Percentiles rank a stretch among this genome's conserved stretches.
phyloP scores from a whole-genome alignment of 257 asterid genomes.

The Pogostemon cablin region DNA sequence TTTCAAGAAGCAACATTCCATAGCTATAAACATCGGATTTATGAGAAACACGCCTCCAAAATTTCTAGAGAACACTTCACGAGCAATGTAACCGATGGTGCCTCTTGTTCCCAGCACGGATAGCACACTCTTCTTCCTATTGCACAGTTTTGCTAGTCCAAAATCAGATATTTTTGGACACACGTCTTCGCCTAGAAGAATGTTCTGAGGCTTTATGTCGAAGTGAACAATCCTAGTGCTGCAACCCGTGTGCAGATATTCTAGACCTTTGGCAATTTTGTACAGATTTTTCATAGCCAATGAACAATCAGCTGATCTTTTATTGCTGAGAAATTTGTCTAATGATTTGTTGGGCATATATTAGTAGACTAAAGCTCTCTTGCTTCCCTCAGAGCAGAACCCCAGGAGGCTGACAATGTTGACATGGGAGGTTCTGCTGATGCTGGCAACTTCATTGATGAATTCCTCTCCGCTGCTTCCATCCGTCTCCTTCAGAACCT shows the following conservation, averaged over 20 bases:
- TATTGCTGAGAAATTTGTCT: constrained; percentile 38
- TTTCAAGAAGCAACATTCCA: constrained; percentile 69
- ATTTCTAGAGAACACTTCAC: constrained; percentile 40
- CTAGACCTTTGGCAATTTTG: constrained; percentile 58
- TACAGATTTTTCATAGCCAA: constrained; percentile 49
- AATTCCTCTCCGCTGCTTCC: constrained; percentile 17
- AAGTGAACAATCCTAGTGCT: no score
- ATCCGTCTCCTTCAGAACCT: neutral
- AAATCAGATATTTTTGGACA: no score
- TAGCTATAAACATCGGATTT: constrained; percentile 71
- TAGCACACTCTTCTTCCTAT: no score
- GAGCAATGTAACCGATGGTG: no score
- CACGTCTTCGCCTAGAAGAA: no score
- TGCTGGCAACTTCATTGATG: constrained; percentile 15
- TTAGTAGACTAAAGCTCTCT: no score
- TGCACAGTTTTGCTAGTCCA: no score
- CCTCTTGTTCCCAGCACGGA: no score
- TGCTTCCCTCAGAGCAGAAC: no score
- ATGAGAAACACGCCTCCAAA: constrained; percentile 58
- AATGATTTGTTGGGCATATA: constrained; percentile 28
- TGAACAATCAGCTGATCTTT: neutral
- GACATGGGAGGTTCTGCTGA: no score
- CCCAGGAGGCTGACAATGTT: no score
- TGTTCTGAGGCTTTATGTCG: no score
- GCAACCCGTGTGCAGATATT: constrained; percentile 42